Evolutionary conservation across 257 asterid species (phyloP).

Genomic region (Echites panduratus): DNA sequence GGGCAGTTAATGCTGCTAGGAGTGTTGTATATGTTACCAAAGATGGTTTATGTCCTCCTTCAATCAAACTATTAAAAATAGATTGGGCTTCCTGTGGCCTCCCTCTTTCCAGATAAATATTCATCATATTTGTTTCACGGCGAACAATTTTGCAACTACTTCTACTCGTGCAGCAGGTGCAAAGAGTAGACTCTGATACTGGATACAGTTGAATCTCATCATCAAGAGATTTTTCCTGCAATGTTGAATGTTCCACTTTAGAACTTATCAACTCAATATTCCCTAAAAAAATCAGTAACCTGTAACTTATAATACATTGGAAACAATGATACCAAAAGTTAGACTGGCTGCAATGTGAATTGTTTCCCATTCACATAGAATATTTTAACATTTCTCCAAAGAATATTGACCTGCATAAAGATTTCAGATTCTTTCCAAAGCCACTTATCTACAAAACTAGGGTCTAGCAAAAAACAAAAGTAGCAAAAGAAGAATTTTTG

Average conservation of each 20-base stretch:
- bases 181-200: conserved; percentile 32
- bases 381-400: background rate
- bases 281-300: background rate
- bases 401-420: background rate
- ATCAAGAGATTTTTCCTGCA: conserved; percentile 36
- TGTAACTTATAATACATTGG: background rate
- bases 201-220: conserved; percentile 37
- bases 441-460: background rate
- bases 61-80: conserved; percentile 46
- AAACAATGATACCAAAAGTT: background rate
- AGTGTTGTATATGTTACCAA: conserved; percentile 68
- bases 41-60: conserved; percentile 65
- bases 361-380: background rate
- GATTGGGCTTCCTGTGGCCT: conserved; percentile 46
- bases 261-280: background rate
- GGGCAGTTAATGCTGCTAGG: conserved; percentile 56
- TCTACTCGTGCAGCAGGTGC: conserved; percentile 44
- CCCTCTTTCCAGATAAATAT: conserved; percentile 45
- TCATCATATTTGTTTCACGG: conserved; percentile 52
- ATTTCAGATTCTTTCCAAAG: background rate
- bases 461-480: background rate
- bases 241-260: background rate
- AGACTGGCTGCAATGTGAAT: background rate
- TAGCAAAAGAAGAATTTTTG: background rate
- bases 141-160: conserved; percentile 50